Base-by-base conservation (phyloP, 441 rosid species). In the Mallotus japonicus region DNA sequence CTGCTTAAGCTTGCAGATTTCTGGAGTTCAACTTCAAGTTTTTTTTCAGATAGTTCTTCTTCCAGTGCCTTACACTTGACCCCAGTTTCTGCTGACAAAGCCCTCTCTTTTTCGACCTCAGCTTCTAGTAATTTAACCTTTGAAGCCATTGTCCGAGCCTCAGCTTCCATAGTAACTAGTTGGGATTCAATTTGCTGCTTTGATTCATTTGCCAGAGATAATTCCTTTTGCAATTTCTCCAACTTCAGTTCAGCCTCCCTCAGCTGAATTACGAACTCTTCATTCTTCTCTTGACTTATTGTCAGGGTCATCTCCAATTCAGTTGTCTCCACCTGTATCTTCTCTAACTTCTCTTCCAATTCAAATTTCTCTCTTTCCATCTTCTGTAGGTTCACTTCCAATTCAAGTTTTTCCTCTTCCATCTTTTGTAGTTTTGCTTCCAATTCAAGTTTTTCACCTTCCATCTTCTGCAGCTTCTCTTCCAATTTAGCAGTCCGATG, bases 41-140 rank as follows among this genome's bases (percentile, higher is more conserved):
- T 78, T 65, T 59, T 87, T 59, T 77, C 85, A 22, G 67, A 77
- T 22, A 87, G 86, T 78, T 92, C 89, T 78, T 93, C 89, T 81
- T 93, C 95, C 73, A 93, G 69, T 62, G 73, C 79, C 75, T 79
- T 84, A 70, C 86, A 87, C 84, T 91, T 93, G 76, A 61, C 74
- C 5, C 71, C 78, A 22, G 83, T 83, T 80, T 84, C 85, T 20
- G 73, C 76, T 0, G 85, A 85, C 50, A 77, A 57, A 55, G 77
- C 80, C 81, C 82, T 90, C 80, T 88, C 90, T 67, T 79, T 86
- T 60, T 75, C 76, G 37, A 88, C 72, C 75, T 92, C 93, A 56
- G 78, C 88, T 81, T 90, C 83, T 64, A 92, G 72, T 40, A 77
- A 82, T 44, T 79, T 77, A 5, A 89, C 87, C 82, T 84, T 85